Conservation (phyloP, 257 asterid genomes). For the Solanum bukasovii region DNA sequence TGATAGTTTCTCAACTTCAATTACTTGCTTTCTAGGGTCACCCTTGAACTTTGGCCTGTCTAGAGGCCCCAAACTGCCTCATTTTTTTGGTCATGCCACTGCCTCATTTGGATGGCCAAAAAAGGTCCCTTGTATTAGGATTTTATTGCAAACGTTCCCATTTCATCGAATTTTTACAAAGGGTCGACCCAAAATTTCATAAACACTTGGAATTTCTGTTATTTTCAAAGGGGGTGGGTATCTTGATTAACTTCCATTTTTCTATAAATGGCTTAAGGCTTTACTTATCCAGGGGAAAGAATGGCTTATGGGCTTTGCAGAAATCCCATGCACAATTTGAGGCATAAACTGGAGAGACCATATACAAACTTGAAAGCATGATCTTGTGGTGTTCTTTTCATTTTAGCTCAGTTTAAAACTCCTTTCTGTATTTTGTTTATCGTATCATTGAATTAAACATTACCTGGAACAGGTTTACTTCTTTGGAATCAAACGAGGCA, state of each 20-base stretch:
- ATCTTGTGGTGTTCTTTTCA: not conserved
- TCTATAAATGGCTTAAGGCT: not conserved
- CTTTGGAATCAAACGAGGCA: constrained; percentile 89
- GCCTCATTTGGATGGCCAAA: not conserved
- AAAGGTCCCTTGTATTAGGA: not conserved
- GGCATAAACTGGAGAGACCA: not conserved
- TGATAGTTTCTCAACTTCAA: not conserved
- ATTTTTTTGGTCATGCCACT: not conserved
- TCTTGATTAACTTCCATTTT: not conserved
- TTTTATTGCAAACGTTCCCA: not conserved
- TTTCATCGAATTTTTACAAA: not conserved
- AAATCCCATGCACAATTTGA: constrained; percentile 18
- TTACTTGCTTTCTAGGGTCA: not conserved
- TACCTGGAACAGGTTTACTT: constrained; percentile 48
- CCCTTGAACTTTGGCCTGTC: not conserved
- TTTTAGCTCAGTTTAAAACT: not conserved
- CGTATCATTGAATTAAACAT: not conserved
- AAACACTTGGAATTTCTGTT: not conserved
- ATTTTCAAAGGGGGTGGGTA: not conserved
- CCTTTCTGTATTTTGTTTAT: not conserved
- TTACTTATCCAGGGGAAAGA: not conserved
- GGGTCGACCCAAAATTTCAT: not conserved
- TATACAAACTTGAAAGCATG: not conserved
- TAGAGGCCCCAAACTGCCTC: not conserved
- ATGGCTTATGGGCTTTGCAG: constrained; percentile 26